Base-by-base conservation (phyloP, 2,329 filamentous ascomycete species). In the Diaporthe humulicola region DNA sequence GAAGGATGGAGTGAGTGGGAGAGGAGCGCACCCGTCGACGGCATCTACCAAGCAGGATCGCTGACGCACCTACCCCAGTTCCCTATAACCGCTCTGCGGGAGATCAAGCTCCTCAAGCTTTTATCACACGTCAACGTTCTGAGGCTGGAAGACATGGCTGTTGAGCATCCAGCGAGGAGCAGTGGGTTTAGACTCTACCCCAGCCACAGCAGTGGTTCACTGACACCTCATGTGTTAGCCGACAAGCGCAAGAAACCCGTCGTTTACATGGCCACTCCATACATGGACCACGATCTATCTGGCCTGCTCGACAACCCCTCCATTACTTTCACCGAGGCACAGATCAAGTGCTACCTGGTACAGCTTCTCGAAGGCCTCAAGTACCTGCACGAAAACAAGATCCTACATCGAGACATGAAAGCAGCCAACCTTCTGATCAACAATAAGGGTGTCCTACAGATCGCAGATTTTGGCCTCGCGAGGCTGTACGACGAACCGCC, bases 281-380 rank as follows among this genome's bases (percentile, higher is more conserved):
- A 99, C 84, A 98, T 98, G 95, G 96, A 98, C 80, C 97, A 99
- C 85, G 97, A 99, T 85, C 90, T 99, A n/a, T 98, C 96, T 12
- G 97, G 97, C 58, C 91, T 99, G 40, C 92, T 99, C 80, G 97
- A 98, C 83, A 99, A 99, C 80, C 96, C 96, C 14, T 92, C 93
- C 9, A 96, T 99, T 52, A 90, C 91, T 54, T 96, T 99, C 80
- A 94, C 93, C 66, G 93, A 96, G 81, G 90, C 95, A 6, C 96
- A 98, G 83, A 98, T 98, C 84, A 99, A 99, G 84, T 99, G 97
- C 86, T 99, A 99, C 84, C 93, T 99, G 90, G 87, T 97, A 75
- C 97, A 99, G 83, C 89, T 99, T 40, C 90, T 99, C 69, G 93
- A 98, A 81, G 97, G 97, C 4, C 88, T 98, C 50, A 90, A 91